phyloP scores from a whole-genome alignment of 78 protist genomes.

The Dictyostelium intermedium region DNA sequence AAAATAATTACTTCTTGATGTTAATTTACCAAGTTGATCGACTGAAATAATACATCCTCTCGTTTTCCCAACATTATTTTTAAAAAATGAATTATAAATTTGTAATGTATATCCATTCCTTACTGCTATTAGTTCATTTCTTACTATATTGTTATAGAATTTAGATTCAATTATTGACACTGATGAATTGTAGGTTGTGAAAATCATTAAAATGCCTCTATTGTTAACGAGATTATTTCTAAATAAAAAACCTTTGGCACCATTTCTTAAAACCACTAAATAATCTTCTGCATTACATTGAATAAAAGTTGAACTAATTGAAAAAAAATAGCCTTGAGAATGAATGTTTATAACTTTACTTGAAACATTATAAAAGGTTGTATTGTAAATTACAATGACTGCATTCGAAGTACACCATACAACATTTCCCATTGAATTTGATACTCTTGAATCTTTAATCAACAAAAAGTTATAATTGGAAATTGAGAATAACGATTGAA shows the following conservation, averaged over 20 bases:
- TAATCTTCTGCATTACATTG: background rate
- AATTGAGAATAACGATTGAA: background rate
- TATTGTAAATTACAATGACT: background rate
- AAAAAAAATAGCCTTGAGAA: background rate
- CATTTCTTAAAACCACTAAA: slow-evolving; percentile 5
- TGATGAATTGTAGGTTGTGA: background rate
- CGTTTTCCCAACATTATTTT: background rate
- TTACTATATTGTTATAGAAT: background rate
- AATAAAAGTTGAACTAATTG: background rate
- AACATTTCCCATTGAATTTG: background rate
- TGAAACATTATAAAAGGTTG: background rate
- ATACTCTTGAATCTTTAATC: background rate
- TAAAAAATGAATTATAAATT: background rate
- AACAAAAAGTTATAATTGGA: background rate
- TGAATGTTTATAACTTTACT: background rate
- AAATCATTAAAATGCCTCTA: background rate
- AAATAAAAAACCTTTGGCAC: background rate
- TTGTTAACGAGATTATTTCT: background rate
- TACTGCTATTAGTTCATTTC: background rate
- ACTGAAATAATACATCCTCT: background rate
- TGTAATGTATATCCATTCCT: background rate
- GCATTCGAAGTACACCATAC: background rate
- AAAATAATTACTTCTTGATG: background rate
- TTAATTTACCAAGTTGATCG: background rate
- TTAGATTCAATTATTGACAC: background rate